phyloP scores from a whole-genome alignment of 2,329 filamentous ascomycete species.

The Epichloe uncinata region DNA sequence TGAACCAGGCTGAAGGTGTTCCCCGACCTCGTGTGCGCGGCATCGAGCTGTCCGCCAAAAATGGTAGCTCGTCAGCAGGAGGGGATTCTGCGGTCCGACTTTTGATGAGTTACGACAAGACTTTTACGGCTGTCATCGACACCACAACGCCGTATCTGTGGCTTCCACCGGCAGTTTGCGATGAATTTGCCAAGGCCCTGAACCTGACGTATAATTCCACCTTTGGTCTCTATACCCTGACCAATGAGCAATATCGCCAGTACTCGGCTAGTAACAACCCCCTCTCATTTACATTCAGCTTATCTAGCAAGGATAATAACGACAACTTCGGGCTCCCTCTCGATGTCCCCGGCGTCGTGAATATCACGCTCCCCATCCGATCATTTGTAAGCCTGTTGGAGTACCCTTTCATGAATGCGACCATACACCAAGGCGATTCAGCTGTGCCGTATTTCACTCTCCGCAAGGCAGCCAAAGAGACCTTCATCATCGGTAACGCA shows the following conservation, averaged over 20 bases:
- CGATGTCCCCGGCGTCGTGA: constrained; percentile 36
- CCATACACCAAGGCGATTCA: constrained; percentile 30
- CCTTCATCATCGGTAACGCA: constrained; percentile 48
- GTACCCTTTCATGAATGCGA: constrained; percentile 33
- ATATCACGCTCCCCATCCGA: constrained; percentile 39
- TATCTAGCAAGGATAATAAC: constrained; percentile 41
- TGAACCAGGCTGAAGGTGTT: constrained; percentile 40
- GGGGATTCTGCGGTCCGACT: constrained; percentile 27
- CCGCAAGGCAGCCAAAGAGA: constrained; percentile 37
- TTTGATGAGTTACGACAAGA: constrained; percentile 32
- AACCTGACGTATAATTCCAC: constrained; percentile 52
- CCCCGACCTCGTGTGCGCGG: constrained; percentile 48
- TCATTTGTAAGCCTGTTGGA: constrained; percentile 37
- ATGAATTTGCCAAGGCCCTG: constrained; percentile 49
- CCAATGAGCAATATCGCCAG: constrained; percentile 38
- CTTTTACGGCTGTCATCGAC: constrained; percentile 44
- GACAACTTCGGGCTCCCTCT: constrained; percentile 38
- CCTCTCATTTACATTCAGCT: constrained; percentile 42
- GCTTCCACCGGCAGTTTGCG: constrained; percentile 47
- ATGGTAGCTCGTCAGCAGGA: constrained; percentile 15
- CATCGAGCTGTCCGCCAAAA: constrained; percentile 28
- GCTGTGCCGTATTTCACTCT: constrained; percentile 53
- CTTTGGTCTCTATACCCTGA: constrained; percentile 51
- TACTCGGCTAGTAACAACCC: constrained; percentile 28
- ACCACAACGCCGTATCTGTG: constrained; percentile 51